Conservation (phyloP, 2,329 filamentous ascomycete genomes). For the Chaetomiaceae sp. region DNA sequence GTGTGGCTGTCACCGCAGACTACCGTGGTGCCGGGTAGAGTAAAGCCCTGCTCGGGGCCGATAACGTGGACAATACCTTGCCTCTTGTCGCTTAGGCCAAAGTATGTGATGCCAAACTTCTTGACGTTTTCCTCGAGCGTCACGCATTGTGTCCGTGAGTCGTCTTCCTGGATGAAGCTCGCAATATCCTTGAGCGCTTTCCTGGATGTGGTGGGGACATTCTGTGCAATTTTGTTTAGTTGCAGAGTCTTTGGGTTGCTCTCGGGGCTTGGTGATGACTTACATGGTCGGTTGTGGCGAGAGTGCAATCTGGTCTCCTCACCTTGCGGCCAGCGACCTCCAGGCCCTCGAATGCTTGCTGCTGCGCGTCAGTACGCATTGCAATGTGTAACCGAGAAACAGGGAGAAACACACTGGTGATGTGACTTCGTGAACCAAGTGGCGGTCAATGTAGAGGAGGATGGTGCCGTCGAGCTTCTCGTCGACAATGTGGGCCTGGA, state of each 20-base stretch:
- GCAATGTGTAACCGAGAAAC: not conserved
- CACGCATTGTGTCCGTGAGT: constrained; percentile 88
- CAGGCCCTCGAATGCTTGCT: constrained; percentile 97
- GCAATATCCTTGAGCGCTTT: constrained; percentile 92
- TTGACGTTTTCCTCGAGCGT: constrained; percentile 97
- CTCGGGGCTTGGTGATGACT: constrained; percentile 33
- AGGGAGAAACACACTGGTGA: constrained; percentile 64
- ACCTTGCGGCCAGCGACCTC: constrained; percentile 84
- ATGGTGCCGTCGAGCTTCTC: constrained; percentile 92
- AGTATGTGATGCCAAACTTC: constrained; percentile 94
- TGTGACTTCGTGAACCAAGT: constrained; percentile 97
- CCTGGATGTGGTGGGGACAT: constrained; percentile 85
- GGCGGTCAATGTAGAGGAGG: constrained; percentile 91
- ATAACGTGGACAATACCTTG: constrained; percentile 99
- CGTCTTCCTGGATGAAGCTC: constrained; percentile 90
- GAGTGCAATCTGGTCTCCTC: constrained; percentile 90
- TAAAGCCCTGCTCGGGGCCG: constrained; percentile 97
- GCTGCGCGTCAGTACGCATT: constrained; percentile 16
- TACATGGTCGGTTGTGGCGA: constrained; percentile 96
- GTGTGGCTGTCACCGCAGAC: constrained; percentile 98
- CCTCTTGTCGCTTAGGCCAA: constrained; percentile 90
- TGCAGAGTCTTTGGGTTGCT: too few species aligned
- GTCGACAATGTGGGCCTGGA: constrained; percentile 89
- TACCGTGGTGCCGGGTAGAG: constrained; percentile 90
- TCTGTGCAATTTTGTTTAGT: constrained; percentile 48